Evolutionary conservation across 768 basidiomycete species (phyloP).

Genomic region (Trichaptum fuscoviolaceum): DNA sequence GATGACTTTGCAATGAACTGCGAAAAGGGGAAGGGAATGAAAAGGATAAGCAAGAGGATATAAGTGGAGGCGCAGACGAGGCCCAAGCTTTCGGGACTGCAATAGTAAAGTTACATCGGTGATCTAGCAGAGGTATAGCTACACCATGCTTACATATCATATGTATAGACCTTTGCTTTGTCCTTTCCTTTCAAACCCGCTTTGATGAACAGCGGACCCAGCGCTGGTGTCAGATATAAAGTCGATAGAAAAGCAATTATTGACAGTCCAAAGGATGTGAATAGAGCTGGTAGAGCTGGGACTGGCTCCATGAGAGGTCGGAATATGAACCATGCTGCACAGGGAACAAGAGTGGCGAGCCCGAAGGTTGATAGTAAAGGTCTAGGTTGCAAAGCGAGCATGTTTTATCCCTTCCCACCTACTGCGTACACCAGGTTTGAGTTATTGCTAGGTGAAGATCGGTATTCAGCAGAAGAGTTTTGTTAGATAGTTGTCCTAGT

Average conservation of each 20-base stretch:
- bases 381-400: slow-evolving; percentile 28
- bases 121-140: slow-evolving; percentile 1
- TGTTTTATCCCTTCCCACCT: slow-evolving; percentile 2
- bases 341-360: slow-evolving; percentile 55
- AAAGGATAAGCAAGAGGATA: slow-evolving; percentile 79
- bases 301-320: slow-evolving; percentile 66
- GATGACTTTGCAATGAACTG: slow-evolving; percentile 47
- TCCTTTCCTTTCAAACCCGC: slow-evolving; percentile 85
- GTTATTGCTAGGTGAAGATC: neutral
- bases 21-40: slow-evolving; percentile 95
- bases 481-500: neutral
- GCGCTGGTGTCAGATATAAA: slow-evolving; percentile 72
- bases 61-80: slow-evolving; percentile 89
- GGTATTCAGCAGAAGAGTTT: neutral
- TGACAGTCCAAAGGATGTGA: slow-evolving; percentile 78
- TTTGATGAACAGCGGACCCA: slow-evolving; percentile 74
- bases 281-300: slow-evolving; percentile 66
- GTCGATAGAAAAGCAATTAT: slow-evolving; percentile 76
- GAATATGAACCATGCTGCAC: slow-evolving; percentile 68
- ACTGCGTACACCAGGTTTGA: neutral
- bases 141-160: slow-evolving; percentile 51
- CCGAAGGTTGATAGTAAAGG: slow-evolving; percentile 44
- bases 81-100: slow-evolving; percentile 92
- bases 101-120: slow-evolving; percentile 4
- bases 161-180: slow-evolving; percentile 74